Evolutionary conservation across 495 filamentous ascomycete genomes (phyloP).

Genomic region (Penicillium bialowiezense): DNA sequence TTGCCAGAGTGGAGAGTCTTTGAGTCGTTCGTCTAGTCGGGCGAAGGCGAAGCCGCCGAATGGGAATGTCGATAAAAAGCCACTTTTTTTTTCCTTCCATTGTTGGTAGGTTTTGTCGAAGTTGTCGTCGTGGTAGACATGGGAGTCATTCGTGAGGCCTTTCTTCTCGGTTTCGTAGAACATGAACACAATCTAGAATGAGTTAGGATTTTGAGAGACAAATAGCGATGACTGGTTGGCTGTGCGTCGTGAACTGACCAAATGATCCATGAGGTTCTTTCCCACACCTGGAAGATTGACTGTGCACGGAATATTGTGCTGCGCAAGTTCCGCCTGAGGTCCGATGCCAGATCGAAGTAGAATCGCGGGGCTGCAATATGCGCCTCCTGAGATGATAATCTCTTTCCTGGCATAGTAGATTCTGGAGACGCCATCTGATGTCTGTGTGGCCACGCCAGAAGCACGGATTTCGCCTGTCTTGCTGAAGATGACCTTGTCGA

Average conservation of each 20-base stretch:
- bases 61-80: constrained; percentile 50
- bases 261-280: constrained; percentile 53
- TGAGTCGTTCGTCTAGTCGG: constrained; percentile 47
- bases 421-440: constrained; percentile 26
- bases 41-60: constrained; percentile 55
- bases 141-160: constrained; percentile 40
- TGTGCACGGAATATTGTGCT: constrained; percentile 45
- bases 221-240: background rate
- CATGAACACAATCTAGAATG: constrained; percentile 25
- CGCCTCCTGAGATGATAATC: constrained; percentile 51
- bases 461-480: constrained; percentile 19
- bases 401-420: constrained; percentile 38
- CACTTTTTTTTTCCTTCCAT: constrained; percentile 49
- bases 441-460: constrained; percentile 22
- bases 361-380: constrained; percentile 57
- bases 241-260: constrained; percentile 17
- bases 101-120: constrained; percentile 38
- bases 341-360: constrained; percentile 57
- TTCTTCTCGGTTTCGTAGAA: constrained; percentile 49
- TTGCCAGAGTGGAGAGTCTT: constrained; percentile 41
- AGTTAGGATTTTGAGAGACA: background rate
- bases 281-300: constrained; percentile 54
- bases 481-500: constrained; percentile 33
- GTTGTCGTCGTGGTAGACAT: constrained; percentile 39
- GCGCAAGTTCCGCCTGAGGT: constrained; percentile 42